phyloP scores from a whole-genome alignment of 1,284 basidiomycete species.

The Fomitopsis pinicola region DNA sequence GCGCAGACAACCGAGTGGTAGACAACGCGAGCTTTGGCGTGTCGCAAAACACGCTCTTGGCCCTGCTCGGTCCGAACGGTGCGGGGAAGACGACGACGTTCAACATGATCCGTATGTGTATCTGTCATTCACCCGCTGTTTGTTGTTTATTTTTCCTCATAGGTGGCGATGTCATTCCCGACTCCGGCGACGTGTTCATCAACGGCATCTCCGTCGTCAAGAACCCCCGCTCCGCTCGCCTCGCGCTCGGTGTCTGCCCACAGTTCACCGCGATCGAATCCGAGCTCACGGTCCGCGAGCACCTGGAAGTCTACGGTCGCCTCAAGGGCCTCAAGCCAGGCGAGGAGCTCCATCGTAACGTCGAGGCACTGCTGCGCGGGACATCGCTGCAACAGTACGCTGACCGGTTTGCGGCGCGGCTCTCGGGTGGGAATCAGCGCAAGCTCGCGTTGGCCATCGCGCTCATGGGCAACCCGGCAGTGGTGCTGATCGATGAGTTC shows the following conservation, averaged over 20 bases:
- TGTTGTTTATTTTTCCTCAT: neutral
- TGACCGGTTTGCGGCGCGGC: constrained; percentile 64
- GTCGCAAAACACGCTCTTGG: constrained; percentile 59
- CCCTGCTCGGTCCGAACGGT: constrained; percentile 77
- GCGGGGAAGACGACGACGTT: constrained; percentile 81
- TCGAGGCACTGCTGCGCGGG: constrained; percentile 56
- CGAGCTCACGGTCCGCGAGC: constrained; percentile 73
- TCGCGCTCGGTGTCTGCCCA: constrained; percentile 73
- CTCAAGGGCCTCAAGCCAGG: constrained; percentile 61
- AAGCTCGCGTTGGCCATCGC: constrained; percentile 78
- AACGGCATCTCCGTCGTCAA: constrained; percentile 58
- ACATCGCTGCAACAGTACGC: constrained; percentile 61
- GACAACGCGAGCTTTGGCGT: constrained; percentile 74
- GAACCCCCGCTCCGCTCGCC: constrained; percentile 56
- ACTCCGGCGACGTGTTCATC: constrained; percentile 64
- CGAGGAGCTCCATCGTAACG: constrained; percentile 45
- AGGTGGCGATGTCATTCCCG: constrained; percentile 64
- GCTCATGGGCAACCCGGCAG: constrained; percentile 76
- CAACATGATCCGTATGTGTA: constrained; percentile 62
- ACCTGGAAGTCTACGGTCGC: constrained; percentile 62
- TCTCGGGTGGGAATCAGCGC: constrained; percentile 79
- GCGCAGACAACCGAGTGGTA: constrained; percentile 50
- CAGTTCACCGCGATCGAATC: constrained; percentile 82
- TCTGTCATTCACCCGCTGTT: neutral
- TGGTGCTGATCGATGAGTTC: constrained; percentile 80